Conservation (phyloP, 2,329 filamentous ascomycete genomes). For the Trichophaea hybrida region DNA sequence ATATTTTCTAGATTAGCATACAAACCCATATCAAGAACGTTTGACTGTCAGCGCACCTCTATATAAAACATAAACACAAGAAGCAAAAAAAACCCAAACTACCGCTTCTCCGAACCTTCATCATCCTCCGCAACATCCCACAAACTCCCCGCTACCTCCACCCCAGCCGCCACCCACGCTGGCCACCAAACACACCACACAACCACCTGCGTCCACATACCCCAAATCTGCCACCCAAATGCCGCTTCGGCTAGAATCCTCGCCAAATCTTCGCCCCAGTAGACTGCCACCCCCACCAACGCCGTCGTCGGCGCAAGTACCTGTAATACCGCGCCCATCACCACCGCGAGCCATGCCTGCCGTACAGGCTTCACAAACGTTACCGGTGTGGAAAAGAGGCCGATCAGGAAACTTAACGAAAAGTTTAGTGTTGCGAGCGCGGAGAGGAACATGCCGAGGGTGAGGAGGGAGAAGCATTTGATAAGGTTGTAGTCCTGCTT, state of each 20-base stretch:
- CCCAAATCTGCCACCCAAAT: conserved; percentile 80
- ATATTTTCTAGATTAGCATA: background rate
- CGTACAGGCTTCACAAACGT: conserved; percentile 51
- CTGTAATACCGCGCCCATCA: conserved; percentile 36
- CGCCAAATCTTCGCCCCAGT: conserved; percentile 39
- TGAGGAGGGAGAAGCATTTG: conserved; percentile 81
- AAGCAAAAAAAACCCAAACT: too few species aligned
- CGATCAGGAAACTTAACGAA: conserved; percentile 71
- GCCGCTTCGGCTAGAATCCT: conserved; percentile 56
- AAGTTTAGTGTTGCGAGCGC: conserved; percentile 94
- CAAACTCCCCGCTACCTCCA: conserved; percentile 21
- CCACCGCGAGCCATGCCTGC: conserved; percentile 19
- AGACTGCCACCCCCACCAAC: conserved; percentile 37
- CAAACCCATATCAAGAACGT: too few species aligned
- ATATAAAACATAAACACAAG: too few species aligned
- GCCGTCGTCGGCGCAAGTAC: conserved; percentile 46
- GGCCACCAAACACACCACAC: conserved; percentile 97
- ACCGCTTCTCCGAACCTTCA: background rate
- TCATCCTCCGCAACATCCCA: background rate
- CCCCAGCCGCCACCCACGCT: conserved; percentile 55
- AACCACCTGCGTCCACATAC: conserved; percentile 74
- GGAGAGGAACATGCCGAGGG: conserved; percentile 81
- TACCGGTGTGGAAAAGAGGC: conserved; percentile 62
- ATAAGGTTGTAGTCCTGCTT: conserved; percentile 61
- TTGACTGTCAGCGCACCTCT: too few species aligned